Percentiles rank a stretch among this genome's conserved stretches.
phyloP scores from a whole-genome alignment of 768 basidiomycete genomes.

The Russula ochroleuca region DNA sequence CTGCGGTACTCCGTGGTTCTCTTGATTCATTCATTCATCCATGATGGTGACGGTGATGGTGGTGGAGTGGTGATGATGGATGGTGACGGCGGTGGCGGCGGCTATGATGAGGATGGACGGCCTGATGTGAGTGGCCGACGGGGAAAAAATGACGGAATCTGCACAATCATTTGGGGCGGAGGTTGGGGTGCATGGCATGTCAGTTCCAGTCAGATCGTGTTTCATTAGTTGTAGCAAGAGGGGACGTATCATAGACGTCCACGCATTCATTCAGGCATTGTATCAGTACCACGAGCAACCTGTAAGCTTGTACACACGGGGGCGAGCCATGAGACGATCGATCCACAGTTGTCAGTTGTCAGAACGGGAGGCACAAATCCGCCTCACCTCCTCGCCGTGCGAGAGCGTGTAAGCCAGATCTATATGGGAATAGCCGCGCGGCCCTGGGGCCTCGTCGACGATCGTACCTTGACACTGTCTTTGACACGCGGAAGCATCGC shows the following conservation, averaged over 20 bases:
- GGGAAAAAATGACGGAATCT: not conserved
- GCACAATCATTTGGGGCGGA: not conserved
- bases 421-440: not conserved
- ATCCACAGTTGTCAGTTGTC: not conserved
- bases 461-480: not conserved
- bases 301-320: not conserved
- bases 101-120: not conserved
- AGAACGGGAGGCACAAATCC: not conserved
- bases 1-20: constrained; percentile 22
- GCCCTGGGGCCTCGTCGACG: not conserved
- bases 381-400: not conserved
- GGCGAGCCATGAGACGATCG: not conserved
- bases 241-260: too few relatives aligned
- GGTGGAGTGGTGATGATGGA: too few relatives aligned
- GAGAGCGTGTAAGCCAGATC: too few relatives aligned
- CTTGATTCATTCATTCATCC: constrained; percentile 6
- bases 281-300: not conserved
- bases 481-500: not conserved
- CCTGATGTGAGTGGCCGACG: not conserved
- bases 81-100: not conserved
- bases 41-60: not conserved
- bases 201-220: not conserved
- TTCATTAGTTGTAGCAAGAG: not conserved
- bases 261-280: not conserved
- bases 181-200: not conserved